A percentile compares a stretch with the other conserved stretches of the same genome.
Conservation (phyloP, 176 grass and related monocot species). For the Canna indica region DNA sequence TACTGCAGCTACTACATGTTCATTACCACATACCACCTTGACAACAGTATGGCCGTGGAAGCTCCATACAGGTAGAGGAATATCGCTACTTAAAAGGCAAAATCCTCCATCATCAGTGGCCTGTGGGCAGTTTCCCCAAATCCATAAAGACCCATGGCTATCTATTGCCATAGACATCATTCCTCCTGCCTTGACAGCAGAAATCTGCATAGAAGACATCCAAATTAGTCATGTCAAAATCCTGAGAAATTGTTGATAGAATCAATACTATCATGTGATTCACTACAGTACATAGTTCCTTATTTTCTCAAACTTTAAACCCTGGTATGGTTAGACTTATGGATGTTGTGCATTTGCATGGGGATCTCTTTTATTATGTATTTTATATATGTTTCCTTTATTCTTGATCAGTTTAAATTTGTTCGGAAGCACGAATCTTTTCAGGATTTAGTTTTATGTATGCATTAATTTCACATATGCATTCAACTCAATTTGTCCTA, state of each 20-base stretch:
- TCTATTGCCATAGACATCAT: constrained; percentile 99
- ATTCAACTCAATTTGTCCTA: no score
- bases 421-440: neutral
- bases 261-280: neutral
- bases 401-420: neutral
- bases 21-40: constrained; percentile 94
- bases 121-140: constrained; percentile 82
- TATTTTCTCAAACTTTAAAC: neutral
- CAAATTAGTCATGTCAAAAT: constrained; percentile 7
- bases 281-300: neutral
- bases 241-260: no score
- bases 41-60: constrained; percentile 83
- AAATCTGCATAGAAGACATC: constrained; percentile 36
- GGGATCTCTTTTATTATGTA: neutral
- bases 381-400: neutral
- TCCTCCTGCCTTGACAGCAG: constrained; percentile 78
- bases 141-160: constrained; percentile 78
- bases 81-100: constrained; percentile 30
- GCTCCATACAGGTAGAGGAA: constrained; percentile 77
- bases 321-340: neutral
- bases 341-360: neutral
- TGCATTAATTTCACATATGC: no score
- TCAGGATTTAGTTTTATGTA: no score
- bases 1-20: constrained; percentile 84
- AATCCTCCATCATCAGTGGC: constrained; percentile 56